A percentile compares a stretch with the other conserved stretches of the same genome.
Conservation (phyloP, 2,329 filamentous ascomycete genomes). For the Cercospora zeina region DNA sequence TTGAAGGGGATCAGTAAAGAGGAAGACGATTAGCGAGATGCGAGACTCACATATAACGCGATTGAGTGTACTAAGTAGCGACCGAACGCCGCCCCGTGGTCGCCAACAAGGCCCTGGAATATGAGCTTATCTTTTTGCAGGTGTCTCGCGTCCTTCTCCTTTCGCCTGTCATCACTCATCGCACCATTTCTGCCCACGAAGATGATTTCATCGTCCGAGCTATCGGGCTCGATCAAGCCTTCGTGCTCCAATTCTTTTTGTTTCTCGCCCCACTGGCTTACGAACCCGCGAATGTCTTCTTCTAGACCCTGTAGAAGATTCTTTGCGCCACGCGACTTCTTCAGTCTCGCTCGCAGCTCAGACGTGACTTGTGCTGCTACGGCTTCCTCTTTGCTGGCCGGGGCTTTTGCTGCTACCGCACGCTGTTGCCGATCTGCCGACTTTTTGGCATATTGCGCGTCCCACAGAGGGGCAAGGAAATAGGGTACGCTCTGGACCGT, state of each 20-base stretch:
- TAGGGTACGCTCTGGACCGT: conserved; percentile 78
- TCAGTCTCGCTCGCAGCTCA: conserved; percentile 76
- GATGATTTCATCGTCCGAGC: conserved; percentile 82
- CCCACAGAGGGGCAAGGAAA: conserved; percentile 84
- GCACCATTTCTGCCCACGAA: conserved; percentile 73
- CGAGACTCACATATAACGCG: conserved; percentile 63
- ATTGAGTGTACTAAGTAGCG: conserved; percentile 93
- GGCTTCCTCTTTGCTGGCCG: conserved; percentile 51
- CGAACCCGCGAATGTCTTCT: conserved; percentile 75
- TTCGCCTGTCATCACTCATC: conserved; percentile 59
- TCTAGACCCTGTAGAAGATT: conserved; percentile 81
- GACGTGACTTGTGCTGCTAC: conserved; percentile 64
- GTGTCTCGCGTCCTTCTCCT: conserved; percentile 55
- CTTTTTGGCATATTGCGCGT: conserved; percentile 53
- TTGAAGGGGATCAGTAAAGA: conserved; percentile 17
- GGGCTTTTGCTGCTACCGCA: conserved; percentile 50
- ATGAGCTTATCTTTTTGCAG: conserved; percentile 68
- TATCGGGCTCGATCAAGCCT: conserved; percentile 50
- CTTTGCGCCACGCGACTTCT: conserved; percentile 75
- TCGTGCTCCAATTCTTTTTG: conserved; percentile 50
- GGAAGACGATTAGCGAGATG: conserved; percentile 9
- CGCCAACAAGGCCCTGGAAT: conserved; percentile 75
- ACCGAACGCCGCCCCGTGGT: conserved; percentile 76
- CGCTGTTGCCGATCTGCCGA: conserved; percentile 39
- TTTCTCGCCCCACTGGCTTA: conserved; percentile 60